Base-by-base conservation (phyloP, 2,329 filamentous ascomycete species). In the Hyphodiscus sp. region DNA sequence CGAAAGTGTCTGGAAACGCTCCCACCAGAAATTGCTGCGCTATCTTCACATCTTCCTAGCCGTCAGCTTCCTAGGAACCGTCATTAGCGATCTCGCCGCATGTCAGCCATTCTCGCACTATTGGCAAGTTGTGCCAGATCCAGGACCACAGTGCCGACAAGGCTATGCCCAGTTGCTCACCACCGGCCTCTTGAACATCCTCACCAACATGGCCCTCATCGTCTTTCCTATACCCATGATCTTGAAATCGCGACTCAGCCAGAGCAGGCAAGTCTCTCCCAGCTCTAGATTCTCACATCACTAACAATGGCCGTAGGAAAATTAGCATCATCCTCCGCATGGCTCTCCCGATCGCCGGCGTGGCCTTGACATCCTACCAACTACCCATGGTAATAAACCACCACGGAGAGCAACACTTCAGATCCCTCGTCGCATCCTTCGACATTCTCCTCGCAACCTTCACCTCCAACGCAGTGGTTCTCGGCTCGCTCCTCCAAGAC, bases 401-500 rank as follows among this genome's bases (percentile, higher is more conserved):
- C 42, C 72, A 81, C 53, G 89, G 90, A 2, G 76, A 80, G 18
- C 94, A 97, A 69, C 89, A 91, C 63, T 87, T 86, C 58, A 88
- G 94, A 46, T 91, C 91, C 0, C 82, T 97, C 1, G 78, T 95
- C 60, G 92, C 92, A 16, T 96, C 91, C 0, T 78, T 94, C 26
- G 92, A 97, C 67, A 86, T 96, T 6, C 78, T 97, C 1, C 89
- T 92, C 49, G 89, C 91, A 11, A 89, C 91, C 0, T 82, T 85
- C 1, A 86, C 92, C 1, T 88, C 92, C n/a, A 99, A 97, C 67
- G 84, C 87, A 8, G 78, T 96, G 19, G 89, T 96, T 0, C 81
- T 97, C 10, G 90, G 91, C 15, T 95, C 91, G 0, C 96, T 97
- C 62, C 83, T 96, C 29, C 82, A 91, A 15, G 92, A 96, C 67